Evolutionary conservation across 1,139 yeast genomes (phyloP), one percentile per base, ranked within the genome.

Genomic region (Trichomonascaceae sp.): DNA sequence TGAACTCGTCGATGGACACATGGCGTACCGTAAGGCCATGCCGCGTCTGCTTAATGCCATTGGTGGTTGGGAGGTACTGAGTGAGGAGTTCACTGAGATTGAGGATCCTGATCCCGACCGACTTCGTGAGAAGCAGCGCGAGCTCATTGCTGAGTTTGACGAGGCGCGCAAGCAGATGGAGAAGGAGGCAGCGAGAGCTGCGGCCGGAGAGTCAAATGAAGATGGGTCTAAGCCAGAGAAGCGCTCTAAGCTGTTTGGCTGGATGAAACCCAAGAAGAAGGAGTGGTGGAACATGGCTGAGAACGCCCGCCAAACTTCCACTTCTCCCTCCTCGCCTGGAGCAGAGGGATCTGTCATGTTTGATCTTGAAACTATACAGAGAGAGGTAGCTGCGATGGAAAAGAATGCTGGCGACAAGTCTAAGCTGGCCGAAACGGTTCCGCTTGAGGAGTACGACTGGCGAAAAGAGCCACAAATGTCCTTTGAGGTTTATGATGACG

Each of bases 61-160:
- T 29, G 26, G 33, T 16, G 85, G 82, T 6, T 81, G 93, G 76
- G 80, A 82, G 41, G 81, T 89, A 2, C 56, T 85, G 33, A 74
- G 80, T 44, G 98, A 89, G 43, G 94, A 87, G 52, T 89, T 92
- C 54, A 77, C 81, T 13, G 99, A 92, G 56, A 87, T 92, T 43
- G 97, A 87, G 51, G 96, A 89, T 48, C 93, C 96, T 0, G 95
- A 89, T 54, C 85, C 93, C 2, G 95, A 82, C 44, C 76, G 78
- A 50, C 71, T 75, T 15, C 85, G 84, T 45, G 74, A 79, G 44
- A 51, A 72, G 37, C 92, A 85, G 48, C 65, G 95, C 40, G 76
- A 82, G 50, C 64, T 89, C 45, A 67, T 89, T 15, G 65, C 67
- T 38, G 97, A 89, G 50, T 80, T 85, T 46, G 94, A 84, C 43